These are phyloP conservation scores for Botrytis paeoniae DNA, from an alignment of 2,329 filamentous ascomycete genomes.

Conservation along the genomic window DNA sequence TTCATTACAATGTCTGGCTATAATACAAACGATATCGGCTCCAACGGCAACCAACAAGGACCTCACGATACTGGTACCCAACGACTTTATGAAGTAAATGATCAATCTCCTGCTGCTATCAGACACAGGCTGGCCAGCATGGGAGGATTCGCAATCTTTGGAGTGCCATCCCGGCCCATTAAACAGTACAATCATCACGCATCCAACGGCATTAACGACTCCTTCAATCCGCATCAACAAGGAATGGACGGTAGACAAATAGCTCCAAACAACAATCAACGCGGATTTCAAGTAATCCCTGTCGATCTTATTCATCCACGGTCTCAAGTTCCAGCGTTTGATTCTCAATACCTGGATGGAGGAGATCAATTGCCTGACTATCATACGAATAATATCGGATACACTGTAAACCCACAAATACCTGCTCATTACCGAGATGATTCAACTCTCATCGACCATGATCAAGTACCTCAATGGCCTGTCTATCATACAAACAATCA, in stretches of 20 bases:
- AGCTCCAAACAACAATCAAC: no score
- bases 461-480: background rate
- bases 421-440: background rate
- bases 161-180: background rate
- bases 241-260: no score
- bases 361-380: background rate
- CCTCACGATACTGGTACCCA: background rate
- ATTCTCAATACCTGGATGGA: background rate
- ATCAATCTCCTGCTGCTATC: fast-evolving
- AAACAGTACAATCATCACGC: no score
- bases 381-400: background rate
- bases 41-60: background rate
- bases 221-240: no score
- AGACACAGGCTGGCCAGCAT: fast-evolving
- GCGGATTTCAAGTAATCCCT: background rate
- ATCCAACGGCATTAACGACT: no score
- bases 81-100: no score
- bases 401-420: background rate
- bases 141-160: fast-evolving
- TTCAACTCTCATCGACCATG: background rate
- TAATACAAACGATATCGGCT: background rate
- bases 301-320: background rate
- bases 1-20: background rate
- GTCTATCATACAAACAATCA: background rate
- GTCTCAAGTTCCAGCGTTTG: background rate